These are phyloP conservation scores for Pochonia chlamydosporia DNA, from an alignment of 2,329 filamentous ascomycete species.

Conservation along the genomic window DNA sequence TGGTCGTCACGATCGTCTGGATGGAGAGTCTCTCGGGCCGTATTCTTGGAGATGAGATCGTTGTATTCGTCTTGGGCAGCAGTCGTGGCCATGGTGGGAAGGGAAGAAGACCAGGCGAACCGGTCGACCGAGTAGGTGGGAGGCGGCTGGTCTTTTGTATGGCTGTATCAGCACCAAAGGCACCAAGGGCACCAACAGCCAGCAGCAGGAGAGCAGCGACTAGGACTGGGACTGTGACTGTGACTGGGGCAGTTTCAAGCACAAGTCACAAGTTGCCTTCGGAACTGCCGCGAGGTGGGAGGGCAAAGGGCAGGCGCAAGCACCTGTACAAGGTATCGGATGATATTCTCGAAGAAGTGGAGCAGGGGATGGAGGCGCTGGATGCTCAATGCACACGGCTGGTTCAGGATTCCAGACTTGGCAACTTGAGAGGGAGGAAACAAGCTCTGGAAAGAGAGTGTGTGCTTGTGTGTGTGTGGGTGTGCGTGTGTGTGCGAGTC, in stretches of 20 bases:
- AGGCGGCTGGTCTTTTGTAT: slow-evolving; percentile 3
- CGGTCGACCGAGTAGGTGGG: background rate
- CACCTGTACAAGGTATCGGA: slow-evolving; percentile 18
- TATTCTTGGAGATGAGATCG: slow-evolving; percentile 53
- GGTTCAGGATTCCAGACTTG: too few relatives aligned
- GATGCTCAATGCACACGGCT: background rate
- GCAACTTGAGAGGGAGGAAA: too few relatives aligned
- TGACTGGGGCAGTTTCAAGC: slow-evolving; percentile 1
- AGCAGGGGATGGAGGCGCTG: background rate
- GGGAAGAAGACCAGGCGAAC: slow-evolving; percentile 1
- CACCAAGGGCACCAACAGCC: too few relatives aligned
- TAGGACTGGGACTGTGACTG: background rate
- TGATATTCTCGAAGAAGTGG: slow-evolving; percentile 28
- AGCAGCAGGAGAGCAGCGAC: background rate
- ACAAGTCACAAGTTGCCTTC: background rate
- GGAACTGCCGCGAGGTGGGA: slow-evolving; percentile 7
- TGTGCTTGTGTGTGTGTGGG: background rate
- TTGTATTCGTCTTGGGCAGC: slow-evolving; percentile 64
- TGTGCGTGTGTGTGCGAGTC: background rate
- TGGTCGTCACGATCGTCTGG: slow-evolving; percentile 53
- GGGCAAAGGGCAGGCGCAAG: too few relatives aligned
- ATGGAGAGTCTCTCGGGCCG: slow-evolving; percentile 39
- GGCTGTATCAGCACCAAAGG: too few relatives aligned
- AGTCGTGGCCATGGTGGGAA: slow-evolving; percentile 49
- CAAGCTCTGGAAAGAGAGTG: background rate